Percentiles rank a stretch among this genome's conserved stretches.
phyloP scores from a whole-genome alignment of 2,329 filamentous ascomycete species.

The Pyricularia grisea region DNA sequence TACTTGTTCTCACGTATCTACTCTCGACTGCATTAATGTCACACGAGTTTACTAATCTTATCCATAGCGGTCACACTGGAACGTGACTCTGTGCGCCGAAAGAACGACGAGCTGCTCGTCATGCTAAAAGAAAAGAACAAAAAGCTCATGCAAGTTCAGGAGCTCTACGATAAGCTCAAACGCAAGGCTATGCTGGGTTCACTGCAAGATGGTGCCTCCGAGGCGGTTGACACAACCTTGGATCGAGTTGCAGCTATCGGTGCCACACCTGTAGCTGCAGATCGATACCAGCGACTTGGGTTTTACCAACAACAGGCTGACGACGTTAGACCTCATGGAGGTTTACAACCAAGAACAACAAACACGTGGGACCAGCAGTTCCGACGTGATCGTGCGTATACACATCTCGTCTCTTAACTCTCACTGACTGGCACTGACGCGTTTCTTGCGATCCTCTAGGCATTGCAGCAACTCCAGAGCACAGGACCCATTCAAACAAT shows the following conservation, averaged over 20 bases:
- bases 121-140: constrained; percentile 62
- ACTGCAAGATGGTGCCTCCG: constrained; percentile 43
- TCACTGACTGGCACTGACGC: not conserved
- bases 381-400: not conserved
- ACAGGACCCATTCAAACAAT: not conserved
- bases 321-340: not conserved
- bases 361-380: not conserved
- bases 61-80: constrained; percentile 44
- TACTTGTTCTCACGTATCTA: constrained; percentile 22
- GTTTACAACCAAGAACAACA: not conserved
- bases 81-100: constrained; percentile 54
- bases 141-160: constrained; percentile 59
- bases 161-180: constrained; percentile 52
- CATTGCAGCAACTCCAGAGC: not conserved
- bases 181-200: constrained; percentile 43
- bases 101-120: constrained; percentile 61
- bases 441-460: not conserved
- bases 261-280: not conserved
- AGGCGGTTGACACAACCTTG: constrained; percentile 33
- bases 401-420: not conserved
- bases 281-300: not conserved
- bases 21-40: not conserved
- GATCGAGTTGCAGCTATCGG: constrained; percentile 13
- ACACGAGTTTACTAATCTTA: not conserved
- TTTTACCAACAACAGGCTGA: not conserved